Evolutionary conservation across 768 basidiomycete genomes (phyloP), one percentile per base, ranked within the genome.

Genomic region (Phylloporus rhodoxanthus): DNA sequence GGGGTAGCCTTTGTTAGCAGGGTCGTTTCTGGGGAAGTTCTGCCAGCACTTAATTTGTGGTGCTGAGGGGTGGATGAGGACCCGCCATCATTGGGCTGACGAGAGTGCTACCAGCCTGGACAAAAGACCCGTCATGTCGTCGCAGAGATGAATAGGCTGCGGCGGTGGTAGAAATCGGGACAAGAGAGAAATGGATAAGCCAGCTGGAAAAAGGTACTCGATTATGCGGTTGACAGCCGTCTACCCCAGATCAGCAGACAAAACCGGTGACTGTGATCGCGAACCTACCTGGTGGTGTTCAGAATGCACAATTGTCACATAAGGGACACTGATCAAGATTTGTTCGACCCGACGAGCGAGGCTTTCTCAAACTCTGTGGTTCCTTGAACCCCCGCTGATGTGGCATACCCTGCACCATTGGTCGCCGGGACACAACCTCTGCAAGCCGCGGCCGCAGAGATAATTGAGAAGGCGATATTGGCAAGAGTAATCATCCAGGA

Each of bases 1-100:
- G 86, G 84, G 50, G 91, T 85, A 9, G 87, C 84, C 84, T 55
- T 81, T 75, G 47, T 63, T 71, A 0, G 70, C 68, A 2, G 86
- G 87, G 53, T 78, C 71, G 58, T 83, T 87, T 6, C 87, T 89
- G 40, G 91, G 68, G 64, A 91, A 90, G 79, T 86, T 81, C 87
- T 86, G 20, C 4, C 4, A 14, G 7, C 0, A 20, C 5, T 42
- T 1, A 13, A 20, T 53, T 10, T 9, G 1, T 14, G 8, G 17
- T 9, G 1, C 9, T 10, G 23, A 39, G 10, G 4, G 9, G 25
- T 8, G 15, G 17, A 21, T 10, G 0, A 21, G 28, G 49, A 59
- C 70, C 54, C 10, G 76, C 77, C 77, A 78, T 78, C 77, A 78
- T 77, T 3, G 70, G 76, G 47, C 70, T 72, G 51, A 79, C 75